Conservation (phyloP, 306 rosid species). For the Fragaria iinumae region DNA sequence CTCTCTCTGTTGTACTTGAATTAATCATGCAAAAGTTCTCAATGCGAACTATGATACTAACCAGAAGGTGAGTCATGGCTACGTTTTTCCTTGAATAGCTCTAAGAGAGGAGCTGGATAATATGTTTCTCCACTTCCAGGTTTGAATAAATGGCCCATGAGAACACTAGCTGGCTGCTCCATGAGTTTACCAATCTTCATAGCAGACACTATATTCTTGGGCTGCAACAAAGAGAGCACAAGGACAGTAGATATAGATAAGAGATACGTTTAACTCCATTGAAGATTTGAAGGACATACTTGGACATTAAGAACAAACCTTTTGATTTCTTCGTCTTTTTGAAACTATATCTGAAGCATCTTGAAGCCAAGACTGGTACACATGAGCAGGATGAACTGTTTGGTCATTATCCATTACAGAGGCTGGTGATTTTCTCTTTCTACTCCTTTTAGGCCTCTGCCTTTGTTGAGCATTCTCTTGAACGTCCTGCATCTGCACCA, state of each 20-base stretch:
- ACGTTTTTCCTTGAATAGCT: constrained; percentile 58
- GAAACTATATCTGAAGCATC: constrained; percentile 59
- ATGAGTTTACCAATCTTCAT: constrained; percentile 37
- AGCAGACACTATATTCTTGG: constrained; percentile 32
- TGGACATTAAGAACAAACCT: constrained; percentile 45
- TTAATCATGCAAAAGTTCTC: neutral
- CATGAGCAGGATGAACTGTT: constrained; percentile 64
- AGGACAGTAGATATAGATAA: neutral
- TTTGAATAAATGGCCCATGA: constrained; percentile 48
- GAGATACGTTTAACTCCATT: neutral
- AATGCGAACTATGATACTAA: constrained; percentile 29
- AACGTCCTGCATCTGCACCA: constrained; percentile 39
- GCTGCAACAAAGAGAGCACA: constrained; percentile 37
- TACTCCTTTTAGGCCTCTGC: constrained; percentile 46
- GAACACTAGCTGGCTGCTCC: constrained; percentile 53
- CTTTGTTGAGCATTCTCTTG: constrained; percentile 36
- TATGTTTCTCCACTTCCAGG: constrained; percentile 46
- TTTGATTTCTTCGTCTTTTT: constrained; percentile 56
- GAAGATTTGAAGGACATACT: constrained; percentile 24
- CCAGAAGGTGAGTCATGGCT: constrained; percentile 63
- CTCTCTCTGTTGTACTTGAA: constrained; percentile 1
- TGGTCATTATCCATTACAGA: constrained; percentile 64
- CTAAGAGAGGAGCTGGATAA: constrained; percentile 68
- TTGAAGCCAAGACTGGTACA: constrained; percentile 79
- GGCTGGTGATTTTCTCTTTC: constrained; percentile 36